These are phyloP conservation scores for Climacium dendroides DNA, from an alignment of 225 moss, liverwort and hornwort species.

Conservation along the genomic window DNA sequence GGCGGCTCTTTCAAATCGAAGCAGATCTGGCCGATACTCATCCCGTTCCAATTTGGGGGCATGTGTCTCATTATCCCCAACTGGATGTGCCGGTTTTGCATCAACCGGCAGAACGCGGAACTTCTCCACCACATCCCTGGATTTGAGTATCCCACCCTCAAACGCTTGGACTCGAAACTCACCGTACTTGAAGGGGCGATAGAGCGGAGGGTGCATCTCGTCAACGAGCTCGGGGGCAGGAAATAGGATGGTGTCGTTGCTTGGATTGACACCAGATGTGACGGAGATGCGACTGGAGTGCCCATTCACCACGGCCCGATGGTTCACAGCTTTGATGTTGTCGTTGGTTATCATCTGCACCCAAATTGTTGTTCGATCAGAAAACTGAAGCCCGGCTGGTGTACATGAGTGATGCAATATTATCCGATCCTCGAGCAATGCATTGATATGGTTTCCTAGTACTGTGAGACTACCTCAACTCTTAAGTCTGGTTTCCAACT, in stretches of 20 bases:
- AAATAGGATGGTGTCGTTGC: background rate
- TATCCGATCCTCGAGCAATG: too few relatives aligned
- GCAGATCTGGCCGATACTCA: background rate
- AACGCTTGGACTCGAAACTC: background rate
- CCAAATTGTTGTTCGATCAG: background rate
- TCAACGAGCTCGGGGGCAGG: background rate
- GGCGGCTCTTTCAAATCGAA: background rate
- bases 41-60: background rate
- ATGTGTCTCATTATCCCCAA: too few relatives aligned
- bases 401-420: background rate
- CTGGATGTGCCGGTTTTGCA: background rate
- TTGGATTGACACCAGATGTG: background rate
- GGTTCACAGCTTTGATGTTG: background rate
- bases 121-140: background rate
- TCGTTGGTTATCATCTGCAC: background rate
- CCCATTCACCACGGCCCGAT: background rate
- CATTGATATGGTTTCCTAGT: too few relatives aligned
- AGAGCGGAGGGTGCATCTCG: background rate
- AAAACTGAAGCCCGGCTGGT: background rate
- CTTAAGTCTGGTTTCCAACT: too few relatives aligned
- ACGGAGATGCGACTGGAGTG: background rate
- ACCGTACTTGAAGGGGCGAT: background rate
- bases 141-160: background rate
- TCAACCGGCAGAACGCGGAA: background rate
- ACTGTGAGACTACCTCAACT: too few relatives aligned